A percentile compares a stretch with the other conserved stretches of the same genome.
phyloP scores from a whole-genome alignment of 2,329 filamentous ascomycete species.

The Arthrobotrys conoides region DNA sequence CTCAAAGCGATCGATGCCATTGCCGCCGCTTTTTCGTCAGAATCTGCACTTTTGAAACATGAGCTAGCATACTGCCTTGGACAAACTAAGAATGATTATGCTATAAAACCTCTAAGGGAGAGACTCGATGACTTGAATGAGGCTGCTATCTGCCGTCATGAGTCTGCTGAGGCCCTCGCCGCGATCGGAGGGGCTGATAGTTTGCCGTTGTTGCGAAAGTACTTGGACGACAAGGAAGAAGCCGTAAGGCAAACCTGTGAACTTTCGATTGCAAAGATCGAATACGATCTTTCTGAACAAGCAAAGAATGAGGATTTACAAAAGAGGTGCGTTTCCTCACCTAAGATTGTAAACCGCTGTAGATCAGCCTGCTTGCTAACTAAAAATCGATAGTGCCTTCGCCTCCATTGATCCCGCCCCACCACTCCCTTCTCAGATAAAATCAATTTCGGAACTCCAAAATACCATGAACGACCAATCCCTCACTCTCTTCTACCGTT shows the following conservation, averaged over 20 bases:
- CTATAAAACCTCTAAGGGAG: slow-evolving; percentile 75
- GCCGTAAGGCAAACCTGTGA: slow-evolving; percentile 95
- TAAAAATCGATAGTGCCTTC: slow-evolving; percentile 78
- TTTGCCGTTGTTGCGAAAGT: slow-evolving; percentile 79
- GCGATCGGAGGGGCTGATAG: slow-evolving; percentile 83
- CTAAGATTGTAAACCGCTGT: not conserved
- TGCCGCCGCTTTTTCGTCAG: slow-evolving; percentile 85
- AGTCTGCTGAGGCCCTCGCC: slow-evolving; percentile 94
- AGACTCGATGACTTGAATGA: slow-evolving; percentile 85
- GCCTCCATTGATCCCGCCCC: slow-evolving; percentile 95
- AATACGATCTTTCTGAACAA: slow-evolving; percentile 87
- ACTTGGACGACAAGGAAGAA: slow-evolving; percentile 82
- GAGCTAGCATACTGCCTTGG: slow-evolving; percentile 97
- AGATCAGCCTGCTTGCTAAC: not conserved
- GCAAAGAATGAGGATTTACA: slow-evolving; percentile 82
- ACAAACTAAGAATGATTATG: slow-evolving; percentile 83
- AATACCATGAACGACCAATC: slow-evolving; percentile 82
- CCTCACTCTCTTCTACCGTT: slow-evolving; percentile 88
- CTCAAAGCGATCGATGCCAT: slow-evolving; percentile 81
- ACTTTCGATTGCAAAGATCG: slow-evolving; percentile 92
- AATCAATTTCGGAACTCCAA: slow-evolving; percentile 81
- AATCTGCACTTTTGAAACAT: slow-evolving; percentile 92
- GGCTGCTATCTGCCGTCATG: slow-evolving; percentile 94
- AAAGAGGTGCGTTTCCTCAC: slow-evolving; percentile 74
- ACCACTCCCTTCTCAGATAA: slow-evolving; percentile 78